Conservation (phyloP, 2,329 filamentous ascomycete species). For the Trichophaea hybrida region DNA sequence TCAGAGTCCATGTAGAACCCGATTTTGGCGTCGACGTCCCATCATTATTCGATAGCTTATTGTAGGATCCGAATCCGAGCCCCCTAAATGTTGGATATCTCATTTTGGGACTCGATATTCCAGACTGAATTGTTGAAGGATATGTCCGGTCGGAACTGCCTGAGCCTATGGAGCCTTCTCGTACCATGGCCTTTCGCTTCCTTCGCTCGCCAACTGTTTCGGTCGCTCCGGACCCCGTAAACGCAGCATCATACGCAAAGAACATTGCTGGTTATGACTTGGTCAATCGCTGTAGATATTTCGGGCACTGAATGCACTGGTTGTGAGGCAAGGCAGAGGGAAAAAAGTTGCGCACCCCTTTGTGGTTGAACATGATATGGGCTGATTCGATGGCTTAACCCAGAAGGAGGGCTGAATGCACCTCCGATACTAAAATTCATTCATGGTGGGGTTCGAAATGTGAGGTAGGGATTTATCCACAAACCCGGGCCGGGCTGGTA, state of each 20-base stretch:
- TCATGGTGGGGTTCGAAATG: neutral
- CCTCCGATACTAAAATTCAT: neutral
- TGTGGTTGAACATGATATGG: neutral
- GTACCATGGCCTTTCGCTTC: conserved; percentile 12
- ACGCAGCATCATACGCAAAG: neutral
- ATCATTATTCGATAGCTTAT: neutral
- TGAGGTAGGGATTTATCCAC: neutral
- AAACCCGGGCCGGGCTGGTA: neutral
- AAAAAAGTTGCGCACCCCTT: neutral
- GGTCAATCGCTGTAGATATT: neutral
- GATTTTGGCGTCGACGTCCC: neutral
- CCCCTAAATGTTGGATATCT: neutral
- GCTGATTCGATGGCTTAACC: neutral
- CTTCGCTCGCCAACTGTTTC: conserved; percentile 17
- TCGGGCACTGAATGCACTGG: neutral
- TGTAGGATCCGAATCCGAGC: neutral
- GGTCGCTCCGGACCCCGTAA: neutral
- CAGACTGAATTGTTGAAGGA: conserved; percentile 7
- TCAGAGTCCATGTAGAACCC: neutral
- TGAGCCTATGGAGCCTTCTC: conserved; percentile 17
- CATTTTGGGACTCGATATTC: neutral
- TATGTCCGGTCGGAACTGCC: conserved; percentile 17
- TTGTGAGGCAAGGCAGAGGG: neutral
- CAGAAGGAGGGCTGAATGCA: neutral
- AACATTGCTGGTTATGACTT: neutral